Percentiles rank a stretch among this genome's conserved stretches.
phyloP scores from a whole-genome alignment of 1,284 basidiomycete species.

The Austroboletus olivaceoglutinosus region DNA sequence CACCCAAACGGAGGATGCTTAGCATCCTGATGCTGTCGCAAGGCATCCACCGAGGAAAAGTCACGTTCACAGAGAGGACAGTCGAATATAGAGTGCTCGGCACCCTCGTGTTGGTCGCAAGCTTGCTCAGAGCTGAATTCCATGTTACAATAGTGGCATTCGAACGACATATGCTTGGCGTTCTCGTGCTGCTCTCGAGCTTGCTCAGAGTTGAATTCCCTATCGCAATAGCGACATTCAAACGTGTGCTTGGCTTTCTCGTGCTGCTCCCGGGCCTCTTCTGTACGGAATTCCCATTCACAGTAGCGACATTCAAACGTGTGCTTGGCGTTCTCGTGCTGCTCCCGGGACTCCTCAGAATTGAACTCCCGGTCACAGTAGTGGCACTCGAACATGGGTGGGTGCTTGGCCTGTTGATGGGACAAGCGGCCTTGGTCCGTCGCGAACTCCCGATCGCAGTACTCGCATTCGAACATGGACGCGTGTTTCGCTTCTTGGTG shows the following conservation, averaged over 20 bases:
- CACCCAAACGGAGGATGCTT: slow-evolving; percentile 4
- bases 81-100: slow-evolving; percentile 4
- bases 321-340: background rate
- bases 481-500: too few relatives aligned
- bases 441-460: slow-evolving; percentile 19
- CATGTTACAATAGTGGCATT: slow-evolving; percentile 19
- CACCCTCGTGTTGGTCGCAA: slow-evolving; percentile 11
- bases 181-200: background rate
- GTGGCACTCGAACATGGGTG: slow-evolving; percentile 1
- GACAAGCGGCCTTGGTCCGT: slow-evolving; percentile 8
- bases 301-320: slow-evolving; percentile 20
- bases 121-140: slow-evolving; percentile 7
- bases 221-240: slow-evolving; percentile 14
- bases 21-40: slow-evolving; percentile 8
- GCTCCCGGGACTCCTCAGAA: background rate
- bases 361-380: slow-evolving; percentile 16
- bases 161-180: background rate
- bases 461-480: slow-evolving; percentile 4
- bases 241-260: slow-evolving; percentile 9
- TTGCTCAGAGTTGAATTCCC: slow-evolving; percentile 7
- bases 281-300: slow-evolving; percentile 10
- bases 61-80: slow-evolving; percentile 12
- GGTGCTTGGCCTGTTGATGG: slow-evolving; percentile 17
- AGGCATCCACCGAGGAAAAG: slow-evolving; percentile 9
- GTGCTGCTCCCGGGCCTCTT: slow-evolving; percentile 6